These are phyloP conservation scores for Suhomyces sp. DNA, from an alignment of 805 yeast genomes.

Conservation along the genomic window DNA sequence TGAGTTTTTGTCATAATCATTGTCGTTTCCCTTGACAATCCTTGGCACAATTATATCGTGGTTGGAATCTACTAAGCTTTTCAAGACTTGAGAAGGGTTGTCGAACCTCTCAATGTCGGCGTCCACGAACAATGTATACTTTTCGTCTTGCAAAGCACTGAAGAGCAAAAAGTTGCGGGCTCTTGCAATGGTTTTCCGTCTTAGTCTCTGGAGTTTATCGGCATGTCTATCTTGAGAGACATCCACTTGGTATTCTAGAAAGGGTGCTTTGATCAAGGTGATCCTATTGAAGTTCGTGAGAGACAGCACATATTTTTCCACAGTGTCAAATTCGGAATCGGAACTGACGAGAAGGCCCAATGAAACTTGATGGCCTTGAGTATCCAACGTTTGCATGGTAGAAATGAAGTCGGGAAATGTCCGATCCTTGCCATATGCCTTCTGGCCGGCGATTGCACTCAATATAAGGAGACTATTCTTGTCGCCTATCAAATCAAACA, in stretches of 20 bases:
- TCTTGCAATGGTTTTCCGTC: slow-evolving; percentile 37
- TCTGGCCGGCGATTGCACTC: slow-evolving; percentile 6
- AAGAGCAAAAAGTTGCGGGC: slow-evolving; percentile 34
- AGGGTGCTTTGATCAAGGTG: slow-evolving; percentile 32
- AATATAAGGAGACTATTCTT: neutral
- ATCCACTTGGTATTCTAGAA: slow-evolving; percentile 24
- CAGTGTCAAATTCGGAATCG: slow-evolving; percentile 20
- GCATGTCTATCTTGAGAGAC: slow-evolving; percentile 22
- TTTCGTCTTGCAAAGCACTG: slow-evolving; percentile 25
- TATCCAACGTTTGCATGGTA: slow-evolving; percentile 21
- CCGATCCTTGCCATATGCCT: slow-evolving; percentile 33
- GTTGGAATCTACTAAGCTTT: slow-evolving; percentile 22
- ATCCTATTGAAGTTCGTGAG: slow-evolving; percentile 12
- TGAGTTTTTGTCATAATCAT: slow-evolving; percentile 39
- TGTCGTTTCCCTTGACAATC: slow-evolving; percentile 17
- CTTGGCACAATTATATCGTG: slow-evolving; percentile 40
- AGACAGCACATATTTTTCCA: slow-evolving; percentile 19
- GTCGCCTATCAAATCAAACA: neutral
- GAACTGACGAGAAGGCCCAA: slow-evolving; percentile 34
- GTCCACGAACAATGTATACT: slow-evolving; percentile 36
- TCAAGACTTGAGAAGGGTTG: slow-evolving; percentile 17
- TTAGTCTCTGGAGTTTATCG: slow-evolving; percentile 27
- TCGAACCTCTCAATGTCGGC: slow-evolving; percentile 31
- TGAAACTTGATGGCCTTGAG: slow-evolving; percentile 9
- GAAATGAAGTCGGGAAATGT: slow-evolving; percentile 31